Evolutionary conservation across 805 yeast species (phyloP).

Genomic region (Candida orba): DNA sequence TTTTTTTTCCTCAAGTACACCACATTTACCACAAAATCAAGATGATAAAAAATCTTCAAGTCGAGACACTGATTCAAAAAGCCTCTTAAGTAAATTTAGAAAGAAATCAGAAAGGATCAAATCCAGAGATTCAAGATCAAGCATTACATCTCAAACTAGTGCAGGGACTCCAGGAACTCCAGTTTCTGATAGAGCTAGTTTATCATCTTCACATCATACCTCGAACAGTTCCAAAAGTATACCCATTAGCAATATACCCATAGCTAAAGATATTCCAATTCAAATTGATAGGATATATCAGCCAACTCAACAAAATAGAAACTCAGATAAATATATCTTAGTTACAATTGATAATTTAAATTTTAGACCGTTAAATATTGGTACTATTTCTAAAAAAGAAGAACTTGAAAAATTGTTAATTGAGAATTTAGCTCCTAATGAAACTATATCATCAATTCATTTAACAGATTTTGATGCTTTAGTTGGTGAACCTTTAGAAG

Average conservation of each 20-base stretch:
- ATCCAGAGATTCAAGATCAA: constrained; percentile 9
- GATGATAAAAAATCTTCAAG: constrained; percentile 11
- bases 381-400: constrained; percentile 22
- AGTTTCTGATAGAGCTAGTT: constrained; percentile 4
- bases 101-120: constrained; percentile 10
- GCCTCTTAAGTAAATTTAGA: constrained; percentile 19
- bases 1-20: constrained; percentile 31
- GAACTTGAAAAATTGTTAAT: constrained; percentile 36
- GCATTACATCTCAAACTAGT: constrained; percentile 14
- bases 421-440: constrained; percentile 26
- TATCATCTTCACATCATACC: constrained; percentile 1
- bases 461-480: constrained; percentile 63
- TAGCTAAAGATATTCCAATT: constrained; percentile 5
- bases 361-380: constrained; percentile 44
- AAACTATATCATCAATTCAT: constrained; percentile 34
- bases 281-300: constrained; percentile 30
- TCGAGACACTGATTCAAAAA: constrained; percentile 12
- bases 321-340: constrained; percentile 36
- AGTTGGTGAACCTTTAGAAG: constrained; percentile 51
- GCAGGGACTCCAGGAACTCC: constrained; percentile 11
- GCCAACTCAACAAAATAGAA: constrained; percentile 29
- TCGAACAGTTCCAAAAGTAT: background rate
- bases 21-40: constrained; percentile 14
- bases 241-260: background rate
- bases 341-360: constrained; percentile 56